phyloP scores from a whole-genome alignment of 2,329 filamentous ascomycete genomes.

The Colletotrichum sp. region DNA sequence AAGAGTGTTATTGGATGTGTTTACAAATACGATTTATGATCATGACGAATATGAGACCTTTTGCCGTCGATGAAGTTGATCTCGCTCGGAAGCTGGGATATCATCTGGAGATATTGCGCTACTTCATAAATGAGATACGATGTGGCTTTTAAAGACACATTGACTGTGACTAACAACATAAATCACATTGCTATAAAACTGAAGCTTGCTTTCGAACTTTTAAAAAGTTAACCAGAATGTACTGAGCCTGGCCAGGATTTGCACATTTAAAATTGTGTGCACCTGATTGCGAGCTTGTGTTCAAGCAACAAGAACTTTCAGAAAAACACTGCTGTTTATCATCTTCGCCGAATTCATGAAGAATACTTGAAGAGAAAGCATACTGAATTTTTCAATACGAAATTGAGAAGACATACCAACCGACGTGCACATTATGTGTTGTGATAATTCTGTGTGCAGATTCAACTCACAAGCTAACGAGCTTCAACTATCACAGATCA shows the following conservation, averaged over 20 bases:
- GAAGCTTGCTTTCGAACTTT: not conserved
- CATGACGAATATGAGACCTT: not conserved
- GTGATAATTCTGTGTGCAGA: too few relatives aligned
- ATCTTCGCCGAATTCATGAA: fast-evolving
- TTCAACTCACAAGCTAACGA: too few relatives aligned
- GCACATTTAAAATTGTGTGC: fast-evolving
- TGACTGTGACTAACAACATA: fast-evolving
- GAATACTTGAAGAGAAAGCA: not conserved
- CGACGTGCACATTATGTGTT: fast-evolving
- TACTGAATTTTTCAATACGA: too few relatives aligned
- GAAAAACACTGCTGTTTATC: fast-evolving
- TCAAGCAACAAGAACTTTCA: not conserved
- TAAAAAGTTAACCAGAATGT: not conserved
- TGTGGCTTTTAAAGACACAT: fast-evolving
- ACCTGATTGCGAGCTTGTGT: not conserved
- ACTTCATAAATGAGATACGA: not conserved
- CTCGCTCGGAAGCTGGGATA: not conserved
- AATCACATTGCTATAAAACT: not conserved
- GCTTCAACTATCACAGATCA: too few relatives aligned
- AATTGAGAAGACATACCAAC: too few relatives aligned
- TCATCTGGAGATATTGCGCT: too few relatives aligned
- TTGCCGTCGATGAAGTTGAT: not conserved
- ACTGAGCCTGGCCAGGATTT: too few relatives aligned
- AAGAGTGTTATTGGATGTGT: not conserved
- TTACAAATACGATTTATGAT: not conserved